Conservation (phyloP, 2,329 filamentous ascomycete species). For the Botrytis pseudocinerea region DNA sequence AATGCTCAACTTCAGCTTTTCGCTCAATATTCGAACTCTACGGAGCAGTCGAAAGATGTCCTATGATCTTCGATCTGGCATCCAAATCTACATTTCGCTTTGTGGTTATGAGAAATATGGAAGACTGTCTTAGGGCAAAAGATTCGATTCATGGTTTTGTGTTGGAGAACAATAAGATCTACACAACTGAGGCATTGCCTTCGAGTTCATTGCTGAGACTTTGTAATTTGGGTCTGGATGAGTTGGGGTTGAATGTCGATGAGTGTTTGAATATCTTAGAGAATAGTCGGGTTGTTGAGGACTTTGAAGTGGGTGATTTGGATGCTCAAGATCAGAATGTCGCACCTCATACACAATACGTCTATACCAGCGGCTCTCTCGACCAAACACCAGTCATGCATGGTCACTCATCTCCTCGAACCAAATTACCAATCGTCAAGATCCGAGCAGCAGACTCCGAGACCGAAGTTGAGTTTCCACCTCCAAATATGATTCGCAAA, state of each 20-base stretch:
- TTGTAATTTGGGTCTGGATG: not conserved
- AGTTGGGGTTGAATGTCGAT: not conserved
- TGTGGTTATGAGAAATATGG: constrained; percentile 31
- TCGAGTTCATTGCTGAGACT: constrained; percentile 5
- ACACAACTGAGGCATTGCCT: constrained; percentile 22
- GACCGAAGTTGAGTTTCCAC: not conserved
- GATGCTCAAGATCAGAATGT: not conserved
- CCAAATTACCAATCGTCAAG: not conserved
- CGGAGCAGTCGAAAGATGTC: constrained; percentile 28
- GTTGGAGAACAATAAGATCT: not conserved
- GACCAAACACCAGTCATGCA: not conserved
- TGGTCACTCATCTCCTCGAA: constrained; percentile 18
- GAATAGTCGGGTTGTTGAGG: not conserved
- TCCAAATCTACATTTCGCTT: constrained; percentile 33
- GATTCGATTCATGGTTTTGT: constrained; percentile 26
- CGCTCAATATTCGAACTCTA: constrained; percentile 27
- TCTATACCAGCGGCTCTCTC: not conserved
- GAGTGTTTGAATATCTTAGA: not conserved
- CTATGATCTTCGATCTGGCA: constrained; percentile 29
- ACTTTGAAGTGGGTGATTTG: not conserved
- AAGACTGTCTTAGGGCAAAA: constrained; percentile 27
- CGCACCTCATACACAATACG: not conserved
- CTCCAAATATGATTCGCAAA: constrained; percentile 1
- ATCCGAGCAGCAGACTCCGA: not conserved
- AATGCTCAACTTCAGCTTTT: constrained; percentile 23